These are phyloP conservation scores for Aspergillus melleus DNA, from an alignment of 2,329 filamentous ascomycete genomes.

Conservation along the genomic window DNA sequence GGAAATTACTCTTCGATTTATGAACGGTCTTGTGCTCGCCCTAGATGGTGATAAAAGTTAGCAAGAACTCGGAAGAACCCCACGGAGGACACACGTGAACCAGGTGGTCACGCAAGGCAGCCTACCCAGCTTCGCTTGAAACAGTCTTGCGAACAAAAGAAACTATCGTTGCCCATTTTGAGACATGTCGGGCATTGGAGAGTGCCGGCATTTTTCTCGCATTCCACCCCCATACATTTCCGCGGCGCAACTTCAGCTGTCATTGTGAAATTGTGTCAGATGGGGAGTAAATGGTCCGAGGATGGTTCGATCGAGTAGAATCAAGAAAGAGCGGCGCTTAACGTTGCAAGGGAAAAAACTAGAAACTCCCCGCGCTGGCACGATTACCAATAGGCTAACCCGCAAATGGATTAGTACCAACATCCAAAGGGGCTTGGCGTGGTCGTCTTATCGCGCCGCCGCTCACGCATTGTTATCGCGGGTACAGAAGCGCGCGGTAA, in stretches of 20 bases:
- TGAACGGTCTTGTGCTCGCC: slow-evolving; percentile 78
- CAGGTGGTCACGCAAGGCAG: slow-evolving; percentile 30
- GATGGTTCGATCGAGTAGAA: neutral
- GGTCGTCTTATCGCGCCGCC: neutral
- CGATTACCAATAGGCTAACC: too few relatives aligned
- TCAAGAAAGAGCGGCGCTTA: neutral
- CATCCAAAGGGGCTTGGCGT: neutral
- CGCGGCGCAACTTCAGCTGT: slow-evolving; percentile 34
- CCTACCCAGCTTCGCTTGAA: slow-evolving; percentile 98
- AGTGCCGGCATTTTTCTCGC: slow-evolving; percentile 78
- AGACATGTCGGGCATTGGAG: slow-evolving; percentile 95
- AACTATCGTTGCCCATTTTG: slow-evolving; percentile 86
- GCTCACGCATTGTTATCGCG: neutral
- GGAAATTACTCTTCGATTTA: slow-evolving; percentile 74
- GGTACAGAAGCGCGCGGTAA: neutral
- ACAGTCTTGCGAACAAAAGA: slow-evolving; percentile 97
- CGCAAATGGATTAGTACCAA: neutral
- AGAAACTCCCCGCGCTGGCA: neutral
- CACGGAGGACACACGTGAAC: slow-evolving; percentile 18
- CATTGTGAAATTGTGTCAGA: slow-evolving; percentile 16
- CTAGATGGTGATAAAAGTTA: slow-evolving; percentile 48
- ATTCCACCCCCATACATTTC: slow-evolving; percentile 76
- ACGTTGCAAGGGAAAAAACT: neutral
- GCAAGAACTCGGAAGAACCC: slow-evolving; percentile 1
- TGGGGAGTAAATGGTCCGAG: neutral